Percentiles rank a stretch among this genome's conserved stretches.
phyloP scores from a whole-genome alignment of 129 eudicot species.

The Flaveria sonorensis region DNA sequence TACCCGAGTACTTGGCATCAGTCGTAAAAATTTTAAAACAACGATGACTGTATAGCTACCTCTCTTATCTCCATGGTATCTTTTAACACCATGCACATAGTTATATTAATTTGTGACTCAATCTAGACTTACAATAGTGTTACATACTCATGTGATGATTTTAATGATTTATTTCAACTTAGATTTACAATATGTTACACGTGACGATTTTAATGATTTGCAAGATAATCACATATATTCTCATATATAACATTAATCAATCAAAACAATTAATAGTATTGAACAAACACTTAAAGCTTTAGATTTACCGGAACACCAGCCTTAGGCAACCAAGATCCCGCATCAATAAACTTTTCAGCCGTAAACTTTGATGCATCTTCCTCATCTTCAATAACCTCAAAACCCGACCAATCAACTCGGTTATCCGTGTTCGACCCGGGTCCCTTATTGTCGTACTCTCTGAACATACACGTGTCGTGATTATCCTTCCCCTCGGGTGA shows the following conservation, averaged over 20 bases:
- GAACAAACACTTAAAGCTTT: background rate
- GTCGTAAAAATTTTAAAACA: too few species aligned
- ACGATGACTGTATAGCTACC: too few species aligned
- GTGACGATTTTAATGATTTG: background rate
- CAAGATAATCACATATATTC: background rate
- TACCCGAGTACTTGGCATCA: too few species aligned
- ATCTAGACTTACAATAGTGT: too few species aligned
- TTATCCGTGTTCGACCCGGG: conserved; percentile 37
- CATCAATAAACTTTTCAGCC: conserved; percentile 33
- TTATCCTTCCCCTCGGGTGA: conserved; percentile 2
- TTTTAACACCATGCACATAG: too few species aligned
- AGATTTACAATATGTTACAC: background rate
- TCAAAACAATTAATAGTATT: conserved; percentile 12
- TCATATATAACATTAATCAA: conserved; percentile 10
- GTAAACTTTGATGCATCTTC: conserved; percentile 31
- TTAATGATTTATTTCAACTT: background rate
- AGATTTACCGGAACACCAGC: conserved; percentile 34
- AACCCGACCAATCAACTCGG: conserved; percentile 35
- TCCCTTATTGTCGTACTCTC: conserved; percentile 50
- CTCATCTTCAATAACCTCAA: conserved; percentile 21
- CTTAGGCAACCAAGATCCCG: conserved; percentile 35
- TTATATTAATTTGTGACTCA: too few species aligned
- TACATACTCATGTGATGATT: background rate
- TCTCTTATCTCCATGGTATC: too few species aligned
- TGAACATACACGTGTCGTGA: conserved; percentile 36